phyloP scores from a whole-genome alignment of 2,329 filamentous ascomycete genomes.

The Exophiala oligosperma region DNA sequence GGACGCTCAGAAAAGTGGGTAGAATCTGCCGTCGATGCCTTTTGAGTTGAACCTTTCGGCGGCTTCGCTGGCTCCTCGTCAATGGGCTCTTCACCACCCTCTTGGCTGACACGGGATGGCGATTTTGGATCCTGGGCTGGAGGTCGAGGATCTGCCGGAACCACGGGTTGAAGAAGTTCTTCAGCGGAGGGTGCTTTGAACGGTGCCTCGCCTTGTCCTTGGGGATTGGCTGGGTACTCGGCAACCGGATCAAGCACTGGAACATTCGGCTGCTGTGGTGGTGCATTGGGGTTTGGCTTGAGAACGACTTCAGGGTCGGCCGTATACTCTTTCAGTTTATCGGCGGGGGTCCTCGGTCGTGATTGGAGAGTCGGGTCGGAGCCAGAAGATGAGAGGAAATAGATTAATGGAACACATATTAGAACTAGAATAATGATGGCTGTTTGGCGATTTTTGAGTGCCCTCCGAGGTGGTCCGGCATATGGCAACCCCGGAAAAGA shows the following conservation, averaged over 20 bases:
- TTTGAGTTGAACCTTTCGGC: neutral
- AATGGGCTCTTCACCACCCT: constrained; percentile 1
- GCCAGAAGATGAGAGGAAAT: constrained; percentile 13
- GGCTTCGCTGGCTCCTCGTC: neutral
- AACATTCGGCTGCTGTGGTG: constrained; percentile 1
- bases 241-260: neutral
- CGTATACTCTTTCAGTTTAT: neutral
- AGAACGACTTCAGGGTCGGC: constrained; percentile 8
- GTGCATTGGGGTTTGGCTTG: constrained; percentile 4
- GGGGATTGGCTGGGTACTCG: neutral
- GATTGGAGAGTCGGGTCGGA: neutral
- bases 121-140: neutral
- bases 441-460: constrained; percentile 16
- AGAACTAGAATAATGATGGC: constrained; percentile 16
- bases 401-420: constrained; percentile 21
- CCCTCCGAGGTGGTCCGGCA: constrained; percentile 17
- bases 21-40: neutral
- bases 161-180: neutral
- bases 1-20: constrained; percentile 25
- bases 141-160: neutral
- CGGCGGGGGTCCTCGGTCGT: constrained; percentile 1
- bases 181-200: constrained; percentile 6
- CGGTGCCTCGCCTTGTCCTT: neutral
- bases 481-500: constrained; percentile 25
- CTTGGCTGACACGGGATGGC: neutral